phyloP scores from a whole-genome alignment of 768 basidiomycete genomes.

The Amanita molliuscula region DNA sequence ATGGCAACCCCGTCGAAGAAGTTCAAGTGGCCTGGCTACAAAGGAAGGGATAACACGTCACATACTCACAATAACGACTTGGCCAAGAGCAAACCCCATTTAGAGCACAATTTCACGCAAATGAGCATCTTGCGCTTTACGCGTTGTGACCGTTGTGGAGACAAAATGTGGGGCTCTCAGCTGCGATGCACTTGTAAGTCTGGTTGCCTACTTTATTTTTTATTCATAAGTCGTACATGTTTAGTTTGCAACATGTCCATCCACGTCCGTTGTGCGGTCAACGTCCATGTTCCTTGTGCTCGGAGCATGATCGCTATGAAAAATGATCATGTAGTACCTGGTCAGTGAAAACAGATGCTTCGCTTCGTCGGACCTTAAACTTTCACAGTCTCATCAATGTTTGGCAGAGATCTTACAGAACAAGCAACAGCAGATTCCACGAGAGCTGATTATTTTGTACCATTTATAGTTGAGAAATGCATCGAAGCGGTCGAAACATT shows the following conservation, averaged over 20 bases:
- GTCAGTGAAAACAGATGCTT: constrained; percentile 21
- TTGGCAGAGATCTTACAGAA: constrained; percentile 80
- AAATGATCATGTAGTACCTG: constrained; percentile 27
- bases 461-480: constrained; percentile 91
- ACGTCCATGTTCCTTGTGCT: constrained; percentile 57
- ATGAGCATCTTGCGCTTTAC: constrained; percentile 81
- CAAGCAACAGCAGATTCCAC: constrained; percentile 66
- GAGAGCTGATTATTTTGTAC: constrained; percentile 55
- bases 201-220: not conserved
- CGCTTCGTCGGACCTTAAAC: not conserved
- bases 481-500: constrained; percentile 85
- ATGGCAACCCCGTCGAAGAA: constrained; percentile 43
- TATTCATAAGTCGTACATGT: constrained; percentile 3
- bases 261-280: constrained; percentile 76
- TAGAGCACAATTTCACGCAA: constrained; percentile 84
- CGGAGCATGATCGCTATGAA: constrained; percentile 27
- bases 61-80: constrained; percentile 21
- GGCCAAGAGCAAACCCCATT: constrained; percentile 27
- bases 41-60: constrained; percentile 26
- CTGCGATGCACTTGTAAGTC: constrained; percentile 77
- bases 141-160: constrained; percentile 90
- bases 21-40: constrained; percentile 65
- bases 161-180: constrained; percentile 99
- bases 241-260: constrained; percentile 78
- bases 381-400: constrained; percentile 73